Base-by-base conservation (phyloP, 306 rosid species). In the Erythrophleum fordii region DNA sequence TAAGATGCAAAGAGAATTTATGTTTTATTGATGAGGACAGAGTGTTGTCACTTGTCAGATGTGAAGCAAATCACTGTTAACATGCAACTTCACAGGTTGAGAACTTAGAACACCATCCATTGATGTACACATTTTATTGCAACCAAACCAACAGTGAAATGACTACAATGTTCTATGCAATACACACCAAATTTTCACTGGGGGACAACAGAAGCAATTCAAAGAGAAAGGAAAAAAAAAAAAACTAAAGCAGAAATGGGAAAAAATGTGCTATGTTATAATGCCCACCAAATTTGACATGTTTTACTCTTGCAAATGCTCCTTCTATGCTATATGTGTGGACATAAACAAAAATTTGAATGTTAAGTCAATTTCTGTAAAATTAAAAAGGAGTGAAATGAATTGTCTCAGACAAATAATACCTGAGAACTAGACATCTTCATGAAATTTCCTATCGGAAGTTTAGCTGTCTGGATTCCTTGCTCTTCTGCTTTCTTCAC, bases 401-500 rank as follows among this genome's bases (percentile, higher is more conserved):
- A 59, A 8, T 20, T 18, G n/a, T 26, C 42, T 53, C 65, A 80
- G 64, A 91, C 45, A 31, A 73, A 59, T 7, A 70, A 51, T 91
- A 95, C 98, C 96, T 95, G 99, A 56, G 97, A 95, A 83, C 94
- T 90, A 22, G 90, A 87, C 98, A 95, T 91, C 89, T 87, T 91
- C 90, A 95, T 71, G 87, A 88, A 95, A 62, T 83, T 91, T 66
- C 88, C 90, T 23, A 95, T 93, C 1, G 98, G 99, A 52, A 95
- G 98, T 68, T 90, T 95, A 29, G 97, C 99, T 0, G 93, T 95
- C 75, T 89, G 99, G 70, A 95, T 93, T 60, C 92, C 97, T 86
- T 95, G 97, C 78, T 91, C 97, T 68, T 87, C 73, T 5, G 99
- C 98, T 82, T 95, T 95, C 87, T 90, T 86, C 94, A 90, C 80